Conservation (phyloP, 2,329 filamentous ascomycete species). For the Sclerotinia minor region DNA sequence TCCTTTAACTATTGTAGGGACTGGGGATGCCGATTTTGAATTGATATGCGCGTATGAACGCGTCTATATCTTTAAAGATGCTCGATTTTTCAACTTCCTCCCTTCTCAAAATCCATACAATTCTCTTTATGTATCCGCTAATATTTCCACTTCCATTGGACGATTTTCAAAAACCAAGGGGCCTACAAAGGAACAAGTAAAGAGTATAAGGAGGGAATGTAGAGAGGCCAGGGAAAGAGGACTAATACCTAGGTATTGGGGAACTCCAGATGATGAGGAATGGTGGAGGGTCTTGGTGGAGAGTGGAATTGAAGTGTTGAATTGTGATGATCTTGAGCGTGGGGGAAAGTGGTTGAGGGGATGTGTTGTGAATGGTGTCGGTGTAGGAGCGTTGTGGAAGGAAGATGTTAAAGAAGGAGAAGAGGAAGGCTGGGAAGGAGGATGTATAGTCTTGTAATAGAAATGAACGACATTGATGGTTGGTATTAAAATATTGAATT, state of each 20-base stretch:
- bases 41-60: conserved; percentile 39
- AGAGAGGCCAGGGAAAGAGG: conserved; percentile 43
- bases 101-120: conserved; percentile 29
- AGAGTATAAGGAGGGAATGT: conserved; percentile 33
- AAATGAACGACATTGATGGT: background rate
- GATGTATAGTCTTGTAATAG: background rate
- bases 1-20: conserved; percentile 52
- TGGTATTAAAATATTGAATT: background rate
- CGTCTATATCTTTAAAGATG: conserved; percentile 52
- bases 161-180: conserved; percentile 26
- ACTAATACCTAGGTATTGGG: conserved; percentile 47
- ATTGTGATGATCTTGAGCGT: conserved; percentile 43
- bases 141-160: conserved; percentile 22
- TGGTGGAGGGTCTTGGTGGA: conserved; percentile 45
- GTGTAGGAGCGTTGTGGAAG: background rate
- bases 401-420: conserved; percentile 11
- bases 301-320: conserved; percentile 46
- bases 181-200: conserved; percentile 31
- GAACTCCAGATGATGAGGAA: conserved; percentile 44
- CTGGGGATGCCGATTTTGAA: conserved; percentile 49
- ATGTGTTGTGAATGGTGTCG: background rate
- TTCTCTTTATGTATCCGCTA: conserved; percentile 37
- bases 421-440: background rate
- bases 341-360: conserved; percentile 16
- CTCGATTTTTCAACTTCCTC: conserved; percentile 42